These are phyloP conservation scores for Trifolium fragiferum DNA, from an alignment of 306 rosid species.

Conservation along the genomic window DNA sequence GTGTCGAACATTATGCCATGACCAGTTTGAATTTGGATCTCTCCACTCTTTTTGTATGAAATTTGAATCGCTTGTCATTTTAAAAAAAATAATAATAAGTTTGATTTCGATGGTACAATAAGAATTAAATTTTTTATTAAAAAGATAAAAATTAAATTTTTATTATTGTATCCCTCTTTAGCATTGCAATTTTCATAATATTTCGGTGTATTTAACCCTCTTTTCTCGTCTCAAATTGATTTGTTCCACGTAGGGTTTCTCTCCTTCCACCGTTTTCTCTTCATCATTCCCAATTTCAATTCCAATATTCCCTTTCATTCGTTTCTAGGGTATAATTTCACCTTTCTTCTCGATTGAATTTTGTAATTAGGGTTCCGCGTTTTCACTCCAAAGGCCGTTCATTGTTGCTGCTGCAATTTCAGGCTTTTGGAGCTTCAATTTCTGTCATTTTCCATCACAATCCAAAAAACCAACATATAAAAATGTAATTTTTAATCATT, in stretches of 20 bases:
- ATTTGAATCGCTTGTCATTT: no score
- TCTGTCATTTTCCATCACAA: constrained; percentile 14
- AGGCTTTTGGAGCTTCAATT: constrained; percentile 42
- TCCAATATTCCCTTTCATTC: not conserved
- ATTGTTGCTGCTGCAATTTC: constrained; percentile 29
- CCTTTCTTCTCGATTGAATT: constrained; percentile 35
- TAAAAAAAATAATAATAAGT: no score
- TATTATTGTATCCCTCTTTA: constrained; percentile 2
- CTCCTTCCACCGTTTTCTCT: constrained; percentile 10
- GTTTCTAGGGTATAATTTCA: not conserved
- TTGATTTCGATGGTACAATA: no score
- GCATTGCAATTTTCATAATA: not conserved
- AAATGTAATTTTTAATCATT: constrained; percentile 29
- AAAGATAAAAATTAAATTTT: no score
- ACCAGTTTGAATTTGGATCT: no score
- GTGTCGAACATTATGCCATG: no score
- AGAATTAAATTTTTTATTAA: no score
- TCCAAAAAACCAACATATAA: not conserved
- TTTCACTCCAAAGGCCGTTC: constrained; percentile 45
- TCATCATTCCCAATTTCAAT: constrained; percentile 20
- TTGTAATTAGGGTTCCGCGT: constrained; percentile 37
- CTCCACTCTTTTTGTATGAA: no score
- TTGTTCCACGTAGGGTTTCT: constrained; percentile 37
- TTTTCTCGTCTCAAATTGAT: not conserved
- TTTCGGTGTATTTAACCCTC: constrained; percentile 15